Evolutionary conservation across 148 eudicot genomes (phyloP).

Genomic region (Polygonum maritimum): DNA sequence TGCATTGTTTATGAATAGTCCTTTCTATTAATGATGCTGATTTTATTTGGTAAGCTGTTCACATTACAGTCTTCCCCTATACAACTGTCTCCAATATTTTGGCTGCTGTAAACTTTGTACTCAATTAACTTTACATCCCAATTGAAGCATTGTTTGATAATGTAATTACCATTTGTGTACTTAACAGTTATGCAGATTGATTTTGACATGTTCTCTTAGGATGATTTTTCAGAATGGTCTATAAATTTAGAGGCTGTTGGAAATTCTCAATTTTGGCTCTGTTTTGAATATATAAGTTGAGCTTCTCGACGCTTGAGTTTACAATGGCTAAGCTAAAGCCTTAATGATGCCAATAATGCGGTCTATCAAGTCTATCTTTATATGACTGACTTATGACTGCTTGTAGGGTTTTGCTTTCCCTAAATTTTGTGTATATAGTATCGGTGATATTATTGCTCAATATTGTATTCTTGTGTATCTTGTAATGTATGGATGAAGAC

Average conservation of each 20-base stretch:
- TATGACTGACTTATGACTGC: not conserved
- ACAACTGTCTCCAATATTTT: not conserved
- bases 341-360: not conserved
- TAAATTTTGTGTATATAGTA: not conserved
- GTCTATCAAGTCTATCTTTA: not conserved
- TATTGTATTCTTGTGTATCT: not conserved
- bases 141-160: not conserved
- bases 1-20: not conserved
- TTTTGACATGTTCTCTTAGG: not conserved
- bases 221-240: not conserved
- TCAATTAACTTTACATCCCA: constrained; percentile 3
- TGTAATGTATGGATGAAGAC: not conserved
- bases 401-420: not conserved
- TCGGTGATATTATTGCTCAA: not conserved
- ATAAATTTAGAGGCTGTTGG: not conserved
- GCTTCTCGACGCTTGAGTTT: not conserved
- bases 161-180: not conserved
- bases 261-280: not conserved
- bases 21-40: not conserved
- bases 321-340: not conserved
- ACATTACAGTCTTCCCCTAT: not conserved
- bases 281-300: not conserved
- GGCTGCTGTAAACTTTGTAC: not conserved
- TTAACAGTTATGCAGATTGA: not conserved
- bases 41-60: not conserved